Base-by-base conservation (phyloP, 2,329 filamentous ascomycete genomes). In the Fusarium coicis region DNA sequence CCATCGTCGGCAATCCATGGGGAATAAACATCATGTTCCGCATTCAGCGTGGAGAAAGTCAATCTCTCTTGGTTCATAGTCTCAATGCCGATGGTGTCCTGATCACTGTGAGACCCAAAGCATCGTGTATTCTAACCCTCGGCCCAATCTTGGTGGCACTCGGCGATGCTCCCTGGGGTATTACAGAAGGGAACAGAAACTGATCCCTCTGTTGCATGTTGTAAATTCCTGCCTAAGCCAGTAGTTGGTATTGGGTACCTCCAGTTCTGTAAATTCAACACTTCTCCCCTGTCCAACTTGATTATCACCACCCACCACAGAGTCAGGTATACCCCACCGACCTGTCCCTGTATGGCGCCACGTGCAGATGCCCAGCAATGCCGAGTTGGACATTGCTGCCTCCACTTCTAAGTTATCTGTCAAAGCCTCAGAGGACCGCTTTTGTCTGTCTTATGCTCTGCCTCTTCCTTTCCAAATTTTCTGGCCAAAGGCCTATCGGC, bases 291-390 rank as follows among this genome's bases (percentile, higher is more conserved):
- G 66, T 63, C 66, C 68, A 68, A 65, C 58, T 75, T 66, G 70
- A 71, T 67, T 70, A 66, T 61, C 69, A 66, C 67, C 62, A 64
- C 64, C 62, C 62, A 69, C 68, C 46, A 63, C 53, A 59, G 46
- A 66, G 63, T 60, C 63, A 46, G 55, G 59, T 53, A 50, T 63
- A 70, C 74, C 74, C 75, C 76, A 69, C 75, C 71, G 30, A 73
- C 74, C 62, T 54, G 63, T 53, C 68, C 75, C 73, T 67, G 59
- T 77, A 76, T 77, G 76, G 76, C 76, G 76, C 76, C 76, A 77
- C 76, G 76, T 77, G 74, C 76, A 55, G 59, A 61, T 68, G 63
- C 67, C 70, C 70, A 74, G 70, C 57, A 74, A 62, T 72, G 66
- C 75, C 74, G 66, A 76, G 71, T 66, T 69, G 66, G 63, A 59